Base-by-base conservation (phyloP, 2,329 filamentous ascomycete species). In the Xylariaceae sp. region DNA sequence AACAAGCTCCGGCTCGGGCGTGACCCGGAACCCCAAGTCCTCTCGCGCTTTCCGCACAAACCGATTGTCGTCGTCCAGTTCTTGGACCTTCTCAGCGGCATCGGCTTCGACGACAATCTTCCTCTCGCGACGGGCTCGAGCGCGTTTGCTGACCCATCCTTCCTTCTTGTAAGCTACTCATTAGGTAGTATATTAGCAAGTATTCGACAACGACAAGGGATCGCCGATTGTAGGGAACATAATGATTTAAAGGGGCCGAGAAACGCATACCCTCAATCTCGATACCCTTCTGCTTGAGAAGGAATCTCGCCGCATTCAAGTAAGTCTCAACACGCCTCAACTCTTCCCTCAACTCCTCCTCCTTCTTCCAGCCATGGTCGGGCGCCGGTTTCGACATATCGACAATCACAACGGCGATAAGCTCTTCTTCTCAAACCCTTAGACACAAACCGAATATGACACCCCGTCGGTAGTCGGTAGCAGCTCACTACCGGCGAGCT, bases 91-190 rank as follows among this genome's bases (percentile, higher is more conserved):
- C 7, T 28, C 22, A 5, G 22, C 22, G 7, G 22, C 22, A 28
- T 28, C 47, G 6, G 14, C 42, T 6, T 50, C 33, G 4, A 17
- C 31, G 13, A 45, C 39, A 34, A 44, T 48, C 39, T 45, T 50
- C 42, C 10, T 47, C 38, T 38, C 50, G 5, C 49, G 49, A 13
- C 52, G 52, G 12, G 14, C 18, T n/a, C 53, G 40, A 17, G 53
- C 49, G 9, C 53, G 49, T 39, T 51, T 46, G 53, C 33, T 50
- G 14, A 55, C 49, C 55, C 55, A 57, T 28, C 55, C 50, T 50
- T 50, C 43, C 16, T 31, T 28, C 18, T 16, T 31, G 5, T 52
- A 52, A 34, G 38, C 55, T 57, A 18, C 40, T 39, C 22, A 41
- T 10, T 43, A 42, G n/a, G 3, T 12, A 7, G n/a, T 5, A 5